phyloP scores from a whole-genome alignment of 164 flowering plant genomes.

The Amborella trichopoda region DNA sequence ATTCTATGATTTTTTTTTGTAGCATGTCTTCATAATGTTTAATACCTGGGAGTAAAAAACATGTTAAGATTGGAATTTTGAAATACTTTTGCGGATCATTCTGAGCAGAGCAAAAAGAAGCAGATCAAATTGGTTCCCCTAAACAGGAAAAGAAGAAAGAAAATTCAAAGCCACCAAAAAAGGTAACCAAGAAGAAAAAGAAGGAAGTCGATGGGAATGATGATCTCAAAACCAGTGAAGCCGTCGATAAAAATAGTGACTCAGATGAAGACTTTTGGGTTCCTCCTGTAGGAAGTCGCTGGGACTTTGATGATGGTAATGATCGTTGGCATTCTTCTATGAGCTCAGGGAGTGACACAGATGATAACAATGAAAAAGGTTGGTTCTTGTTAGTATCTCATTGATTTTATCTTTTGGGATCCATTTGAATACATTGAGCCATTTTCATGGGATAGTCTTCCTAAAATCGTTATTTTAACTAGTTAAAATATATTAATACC shows the following conservation, averaged over 20 bases:
- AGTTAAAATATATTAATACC: too few relatives aligned
- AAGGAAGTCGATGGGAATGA: constrained; percentile 13
- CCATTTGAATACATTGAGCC: background rate
- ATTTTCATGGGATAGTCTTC: too few relatives aligned
- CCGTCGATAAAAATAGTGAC: constrained; percentile 24
- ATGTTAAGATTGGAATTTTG: too few relatives aligned
- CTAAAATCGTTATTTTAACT: too few relatives aligned
- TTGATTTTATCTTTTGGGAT: background rate
- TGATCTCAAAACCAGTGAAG: constrained; percentile 24
- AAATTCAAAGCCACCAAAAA: constrained; percentile 10
- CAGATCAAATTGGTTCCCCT: constrained; percentile 17
- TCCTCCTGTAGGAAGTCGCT: constrained; percentile 74
- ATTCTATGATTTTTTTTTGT: background rate
- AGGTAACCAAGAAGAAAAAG: constrained; percentile 15
- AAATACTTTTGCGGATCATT: too few relatives aligned
- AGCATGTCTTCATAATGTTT: background rate
- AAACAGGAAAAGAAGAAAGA: constrained; percentile 14
- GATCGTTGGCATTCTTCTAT: constrained; percentile 76
- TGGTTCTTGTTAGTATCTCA: constrained; percentile 2
- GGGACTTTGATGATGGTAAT: constrained; percentile 81
- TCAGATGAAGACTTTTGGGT: constrained; percentile 74
- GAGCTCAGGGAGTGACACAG: constrained; percentile 33
- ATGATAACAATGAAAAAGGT: constrained; percentile 28
- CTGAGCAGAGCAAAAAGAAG: constrained; percentile 63
- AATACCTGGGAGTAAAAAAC: too few relatives aligned